Conservation (phyloP, 2,329 filamentous ascomycete genomes). For the Arthrobotrys musiformis region DNA sequence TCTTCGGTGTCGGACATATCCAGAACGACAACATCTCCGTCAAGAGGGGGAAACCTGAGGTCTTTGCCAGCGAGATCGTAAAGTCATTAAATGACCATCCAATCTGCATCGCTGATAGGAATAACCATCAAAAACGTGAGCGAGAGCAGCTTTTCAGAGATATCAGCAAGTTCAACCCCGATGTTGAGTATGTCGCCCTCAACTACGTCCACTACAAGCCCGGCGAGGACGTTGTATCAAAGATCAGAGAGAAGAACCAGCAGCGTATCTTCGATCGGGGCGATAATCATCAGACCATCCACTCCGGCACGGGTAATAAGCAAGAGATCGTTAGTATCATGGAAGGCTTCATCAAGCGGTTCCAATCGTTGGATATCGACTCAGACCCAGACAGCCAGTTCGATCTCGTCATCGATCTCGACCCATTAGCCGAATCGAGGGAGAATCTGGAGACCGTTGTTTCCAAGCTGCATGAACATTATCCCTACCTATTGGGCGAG, state of each 20-base stretch:
- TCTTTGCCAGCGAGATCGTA: conserved; percentile 72
- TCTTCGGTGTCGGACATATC: conserved; percentile 91
- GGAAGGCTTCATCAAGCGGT: conserved; percentile 89
- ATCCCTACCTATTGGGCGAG: conserved; percentile 78
- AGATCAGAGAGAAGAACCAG: conserved; percentile 78
- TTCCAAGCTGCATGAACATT: conserved; percentile 75
- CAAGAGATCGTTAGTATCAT: conserved; percentile 87
- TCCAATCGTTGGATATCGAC: conserved; percentile 78
- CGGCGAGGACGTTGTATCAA: conserved; percentile 69
- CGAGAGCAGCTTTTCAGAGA: conserved; percentile 87
- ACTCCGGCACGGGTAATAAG: conserved; percentile 77
- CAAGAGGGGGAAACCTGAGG: conserved; percentile 76
- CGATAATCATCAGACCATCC: conserved; percentile 98
- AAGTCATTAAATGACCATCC: conserved; percentile 63
- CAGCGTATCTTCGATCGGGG: conserved; percentile 84
- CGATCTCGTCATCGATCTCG: conserved; percentile 83
- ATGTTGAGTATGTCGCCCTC: conserved; percentile 81
- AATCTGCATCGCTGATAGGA: conserved; percentile 89
- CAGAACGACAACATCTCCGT: conserved; percentile 96
- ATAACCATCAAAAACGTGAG: conserved; percentile 90
- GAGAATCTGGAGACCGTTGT: conserved; percentile 86
- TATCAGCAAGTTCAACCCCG: conserved; percentile 71
- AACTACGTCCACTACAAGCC: conserved; percentile 80
- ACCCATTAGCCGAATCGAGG: conserved; percentile 80
- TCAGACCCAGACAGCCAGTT: conserved; percentile 81